Evolutionary conservation across 106 monocot species (phyloP).

Genomic region (Acorus gramineus): DNA sequence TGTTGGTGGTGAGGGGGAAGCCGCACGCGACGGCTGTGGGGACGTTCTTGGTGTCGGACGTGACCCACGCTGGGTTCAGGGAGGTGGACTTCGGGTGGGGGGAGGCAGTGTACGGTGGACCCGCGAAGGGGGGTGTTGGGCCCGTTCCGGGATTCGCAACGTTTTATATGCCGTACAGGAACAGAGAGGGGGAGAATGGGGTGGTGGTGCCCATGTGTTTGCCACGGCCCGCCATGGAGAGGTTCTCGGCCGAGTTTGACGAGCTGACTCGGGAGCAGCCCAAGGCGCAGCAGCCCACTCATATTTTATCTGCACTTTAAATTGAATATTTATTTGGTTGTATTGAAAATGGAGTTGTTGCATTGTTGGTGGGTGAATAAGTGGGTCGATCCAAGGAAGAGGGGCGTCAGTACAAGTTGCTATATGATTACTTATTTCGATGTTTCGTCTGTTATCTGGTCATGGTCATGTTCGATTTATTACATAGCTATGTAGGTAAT

Average conservation of each 20-base stretch:
- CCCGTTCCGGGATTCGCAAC: slow-evolving; percentile 43
- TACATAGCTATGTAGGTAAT: no score
- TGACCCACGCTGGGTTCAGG: slow-evolving; percentile 30
- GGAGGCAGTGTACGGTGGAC: slow-evolving; percentile 40
- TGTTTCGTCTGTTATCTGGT: no score
- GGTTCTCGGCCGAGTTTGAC: slow-evolving; percentile 38
- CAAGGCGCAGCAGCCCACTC: no score
- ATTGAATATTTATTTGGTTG: no score
- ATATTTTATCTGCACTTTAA: no score
- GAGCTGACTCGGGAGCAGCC: slow-evolving; percentile 11
- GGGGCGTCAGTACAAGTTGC: no score
- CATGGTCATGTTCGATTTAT: no score
- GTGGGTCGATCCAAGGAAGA: no score
- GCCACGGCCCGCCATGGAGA: slow-evolving; percentile 43
- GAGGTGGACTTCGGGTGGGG: slow-evolving; percentile 66
- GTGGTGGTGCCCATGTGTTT: slow-evolving; percentile 41
- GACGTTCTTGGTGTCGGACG: slow-evolving; percentile 49
- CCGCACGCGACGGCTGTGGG: slow-evolving; percentile 31
- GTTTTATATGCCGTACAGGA: slow-evolving; percentile 36
- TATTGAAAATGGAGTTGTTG: no score
- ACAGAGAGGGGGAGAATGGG: slow-evolving; percentile 30
- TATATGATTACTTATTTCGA: no score
- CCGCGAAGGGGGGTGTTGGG: slow-evolving; percentile 33
- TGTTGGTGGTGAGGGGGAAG: slow-evolving; percentile 38
- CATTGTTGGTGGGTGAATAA: no score